phyloP scores from a whole-genome alignment of 768 basidiomycete genomes.

The Sporobolomyces pararoseus region DNA sequence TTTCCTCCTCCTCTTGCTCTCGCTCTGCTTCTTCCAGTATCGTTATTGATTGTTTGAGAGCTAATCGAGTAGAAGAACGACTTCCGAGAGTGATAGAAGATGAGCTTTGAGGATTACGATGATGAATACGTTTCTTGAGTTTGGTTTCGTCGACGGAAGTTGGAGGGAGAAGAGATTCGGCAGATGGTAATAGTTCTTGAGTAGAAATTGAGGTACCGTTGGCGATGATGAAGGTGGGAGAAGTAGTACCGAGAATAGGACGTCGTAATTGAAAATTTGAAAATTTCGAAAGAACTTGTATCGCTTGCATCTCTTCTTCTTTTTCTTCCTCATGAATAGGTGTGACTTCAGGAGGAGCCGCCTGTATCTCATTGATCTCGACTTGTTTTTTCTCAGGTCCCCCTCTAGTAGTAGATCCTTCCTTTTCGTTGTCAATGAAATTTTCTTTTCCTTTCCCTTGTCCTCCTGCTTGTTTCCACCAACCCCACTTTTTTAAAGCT shows the following conservation, averaged over 20 bases:
- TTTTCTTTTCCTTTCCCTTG: background rate
- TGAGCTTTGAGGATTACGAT: background rate
- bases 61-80: background rate
- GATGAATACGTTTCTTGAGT: too few species aligned
- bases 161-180: background rate
- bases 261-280: too few species aligned
- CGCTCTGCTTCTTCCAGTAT: background rate
- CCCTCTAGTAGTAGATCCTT: background rate
- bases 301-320: too few species aligned
- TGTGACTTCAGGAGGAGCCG: too few species aligned
- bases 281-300: too few species aligned
- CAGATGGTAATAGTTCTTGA: too few species aligned
- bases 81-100: background rate
- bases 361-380: too few species aligned
- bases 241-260: too few species aligned
- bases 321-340: too few species aligned
- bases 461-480: background rate
- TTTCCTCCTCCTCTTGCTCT: background rate
- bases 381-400: background rate
- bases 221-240: too few species aligned
- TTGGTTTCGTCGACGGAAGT: background rate
- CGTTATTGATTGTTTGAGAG: background rate
- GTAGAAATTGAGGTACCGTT: too few species aligned
- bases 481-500: constrained; percentile 10
- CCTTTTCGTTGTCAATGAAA: background rate